A percentile compares a stretch with the other conserved stretches of the same genome.
These are phyloP conservation scores for Talaromyces sp. DNA, from an alignment of 2,329 filamentous ascomycete species.

Conservation along the genomic window DNA sequence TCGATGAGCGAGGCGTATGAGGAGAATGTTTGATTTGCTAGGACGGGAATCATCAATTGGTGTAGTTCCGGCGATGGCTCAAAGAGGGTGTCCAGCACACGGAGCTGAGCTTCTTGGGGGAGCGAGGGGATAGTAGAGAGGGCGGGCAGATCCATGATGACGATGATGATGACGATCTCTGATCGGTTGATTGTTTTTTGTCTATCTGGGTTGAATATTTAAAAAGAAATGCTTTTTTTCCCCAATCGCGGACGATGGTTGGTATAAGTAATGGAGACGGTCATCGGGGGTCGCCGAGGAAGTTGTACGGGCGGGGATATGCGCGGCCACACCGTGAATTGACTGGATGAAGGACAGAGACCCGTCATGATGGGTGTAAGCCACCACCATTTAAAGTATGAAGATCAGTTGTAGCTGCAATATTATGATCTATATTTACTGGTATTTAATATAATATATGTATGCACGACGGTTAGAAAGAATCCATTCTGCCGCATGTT, in stretches of 20 bases:
- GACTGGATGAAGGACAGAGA: no score
- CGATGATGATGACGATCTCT: no score
- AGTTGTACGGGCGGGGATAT: not conserved
- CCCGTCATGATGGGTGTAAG: no score
- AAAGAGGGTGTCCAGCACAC: constrained; percentile 75
- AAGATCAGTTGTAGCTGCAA: not conserved
- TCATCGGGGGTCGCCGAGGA: not conserved
- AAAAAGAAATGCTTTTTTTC: not conserved
- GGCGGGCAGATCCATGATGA: constrained; percentile 56
- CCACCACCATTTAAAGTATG: no score
- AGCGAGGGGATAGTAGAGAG: constrained; percentile 60
- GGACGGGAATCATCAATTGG: constrained; percentile 67
- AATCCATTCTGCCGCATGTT: no score
- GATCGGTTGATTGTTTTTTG: no score
- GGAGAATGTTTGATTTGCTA: constrained; percentile 62
- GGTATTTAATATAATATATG: no score
- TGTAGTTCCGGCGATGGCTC: constrained; percentile 79
- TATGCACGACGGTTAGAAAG: no score
- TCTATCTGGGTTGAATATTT: no score
- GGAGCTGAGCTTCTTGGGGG: constrained; percentile 55
- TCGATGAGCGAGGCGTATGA: constrained; percentile 72
- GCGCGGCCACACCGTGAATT: no score
- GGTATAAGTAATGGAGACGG: not conserved
- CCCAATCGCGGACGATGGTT: not conserved
- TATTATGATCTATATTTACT: no score